phyloP scores from a whole-genome alignment of 768 basidiomycete species.

The Mycena kentingensis region DNA sequence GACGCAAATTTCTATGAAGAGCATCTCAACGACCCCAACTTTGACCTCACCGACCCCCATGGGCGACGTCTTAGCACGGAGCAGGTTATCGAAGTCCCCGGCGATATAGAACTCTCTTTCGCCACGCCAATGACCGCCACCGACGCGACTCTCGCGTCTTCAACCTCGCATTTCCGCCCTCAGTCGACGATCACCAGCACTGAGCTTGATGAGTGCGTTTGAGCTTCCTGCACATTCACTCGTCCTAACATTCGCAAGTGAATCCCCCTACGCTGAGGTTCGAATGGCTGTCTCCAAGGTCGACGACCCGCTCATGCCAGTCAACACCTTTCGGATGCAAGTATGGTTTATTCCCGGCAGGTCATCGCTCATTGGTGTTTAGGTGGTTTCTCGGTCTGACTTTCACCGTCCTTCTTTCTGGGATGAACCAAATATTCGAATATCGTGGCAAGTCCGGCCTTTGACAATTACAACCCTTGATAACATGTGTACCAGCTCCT shows the following conservation, averaged over 20 bases:
- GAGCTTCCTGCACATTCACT: not conserved
- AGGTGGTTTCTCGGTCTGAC: constrained; percentile 75
- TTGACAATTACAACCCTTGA: not conserved
- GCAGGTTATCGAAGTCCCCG: not conserved
- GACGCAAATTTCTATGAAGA: constrained; percentile 56
- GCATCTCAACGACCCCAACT: constrained; percentile 83
- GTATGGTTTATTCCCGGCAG: constrained; percentile 18
- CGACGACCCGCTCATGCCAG: constrained; percentile 77
- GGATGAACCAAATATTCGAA: constrained; percentile 64
- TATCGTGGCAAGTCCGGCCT: constrained; percentile 55
- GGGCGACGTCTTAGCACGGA: not conserved
- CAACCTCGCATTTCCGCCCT: no score
- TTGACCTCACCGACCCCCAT: constrained; percentile 50
- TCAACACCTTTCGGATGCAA: constrained; percentile 78
- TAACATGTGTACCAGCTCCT: constrained; percentile 50
- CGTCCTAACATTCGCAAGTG: constrained; percentile 42
- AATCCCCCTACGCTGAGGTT: constrained; percentile 89
- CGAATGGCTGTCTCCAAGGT: constrained; percentile 79
- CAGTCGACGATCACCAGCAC: no score
- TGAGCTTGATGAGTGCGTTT: constrained; percentile 71
- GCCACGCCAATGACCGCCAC: not conserved
- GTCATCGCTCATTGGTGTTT: not conserved
- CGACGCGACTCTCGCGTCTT: constrained; percentile 48
- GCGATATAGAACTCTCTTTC: not conserved
- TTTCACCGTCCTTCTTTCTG: constrained; percentile 55